Evolutionary conservation across 2,329 filamentous ascomycete species (phyloP).

Genomic region (Fusarium sp.): DNA sequence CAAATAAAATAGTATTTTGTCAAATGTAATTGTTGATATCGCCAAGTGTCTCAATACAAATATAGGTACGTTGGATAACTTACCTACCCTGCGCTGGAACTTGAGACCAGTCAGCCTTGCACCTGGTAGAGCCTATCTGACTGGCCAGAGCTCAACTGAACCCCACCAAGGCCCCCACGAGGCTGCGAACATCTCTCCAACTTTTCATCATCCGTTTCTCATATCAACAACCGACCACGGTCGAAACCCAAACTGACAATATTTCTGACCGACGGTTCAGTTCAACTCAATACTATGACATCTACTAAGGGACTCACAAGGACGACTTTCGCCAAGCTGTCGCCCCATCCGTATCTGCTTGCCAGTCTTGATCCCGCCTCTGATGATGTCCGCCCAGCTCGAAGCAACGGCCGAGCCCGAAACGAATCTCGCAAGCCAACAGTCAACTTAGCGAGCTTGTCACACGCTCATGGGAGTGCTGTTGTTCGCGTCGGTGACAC

Average conservation of each 20-base stretch:
- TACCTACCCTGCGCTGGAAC: slow-evolving; percentile 23
- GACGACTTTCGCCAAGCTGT: slow-evolving; percentile 86
- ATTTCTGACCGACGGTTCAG: neutral
- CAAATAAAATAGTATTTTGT: neutral
- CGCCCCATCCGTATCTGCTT: slow-evolving; percentile 87
- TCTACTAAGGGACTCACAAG: slow-evolving; percentile 57
- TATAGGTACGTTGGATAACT: neutral
- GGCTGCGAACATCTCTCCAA: slow-evolving; percentile 40
- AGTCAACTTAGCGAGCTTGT: slow-evolving; percentile 83
- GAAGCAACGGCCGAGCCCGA: slow-evolving; percentile 83
- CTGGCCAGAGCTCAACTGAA: slow-evolving; percentile 15
- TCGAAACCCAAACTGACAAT: neutral
- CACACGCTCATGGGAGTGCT: slow-evolving; percentile 89
- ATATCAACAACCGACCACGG: neutral
- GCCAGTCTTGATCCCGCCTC: slow-evolving; percentile 78
- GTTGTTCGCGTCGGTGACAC: slow-evolving; percentile 90
- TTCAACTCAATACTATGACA: slow-evolving; percentile 37
- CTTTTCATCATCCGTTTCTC: slow-evolving; percentile 37
- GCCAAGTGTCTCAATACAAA: neutral
- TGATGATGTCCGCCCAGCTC: slow-evolving; percentile 60
- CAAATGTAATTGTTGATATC: neutral
- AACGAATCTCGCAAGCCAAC: slow-evolving; percentile 75
- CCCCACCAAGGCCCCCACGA: slow-evolving; percentile 26
- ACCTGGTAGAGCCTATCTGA: neutral
- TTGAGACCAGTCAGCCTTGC: slow-evolving; percentile 29